A percentile compares a stretch with the other conserved stretches of the same genome.
phyloP scores from a whole-genome alignment of 331 rosid species.

The Arachis monticola region DNA sequence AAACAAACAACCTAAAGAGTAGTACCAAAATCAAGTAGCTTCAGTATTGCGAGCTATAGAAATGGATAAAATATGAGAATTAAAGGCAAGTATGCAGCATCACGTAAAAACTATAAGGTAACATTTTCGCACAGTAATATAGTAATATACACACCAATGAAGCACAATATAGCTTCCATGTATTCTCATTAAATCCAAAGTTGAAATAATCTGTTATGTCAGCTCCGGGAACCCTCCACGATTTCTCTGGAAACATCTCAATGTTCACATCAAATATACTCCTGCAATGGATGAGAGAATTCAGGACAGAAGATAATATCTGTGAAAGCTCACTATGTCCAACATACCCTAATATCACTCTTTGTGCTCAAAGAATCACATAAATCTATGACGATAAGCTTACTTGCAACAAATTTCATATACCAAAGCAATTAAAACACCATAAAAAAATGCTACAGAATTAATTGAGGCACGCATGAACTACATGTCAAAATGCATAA shows the following conservation, averaged over 20 bases:
- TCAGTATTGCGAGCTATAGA: conserved; percentile 23
- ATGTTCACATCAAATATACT: conserved; percentile 61
- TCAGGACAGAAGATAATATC: conserved; percentile 24
- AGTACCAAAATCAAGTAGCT: conserved; percentile 15
- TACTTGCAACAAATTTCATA: background rate
- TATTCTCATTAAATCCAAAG: conserved; percentile 67
- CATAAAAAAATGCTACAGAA: background rate
- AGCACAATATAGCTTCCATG: conserved; percentile 70
- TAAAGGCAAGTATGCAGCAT: conserved; percentile 26
- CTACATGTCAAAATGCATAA: background rate
- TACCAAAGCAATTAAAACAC: background rate
- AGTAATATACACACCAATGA: conserved; percentile 54
- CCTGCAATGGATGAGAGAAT: conserved; percentile 44
- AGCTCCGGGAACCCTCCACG: conserved; percentile 62
- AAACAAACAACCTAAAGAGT: conserved; percentile 23
- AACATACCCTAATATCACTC: background rate
- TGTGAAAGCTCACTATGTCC: background rate
- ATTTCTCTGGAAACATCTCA: conserved; percentile 63
- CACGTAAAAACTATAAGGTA: conserved; percentile 14
- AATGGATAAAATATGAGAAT: conserved; percentile 18
- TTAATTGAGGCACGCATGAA: background rate
- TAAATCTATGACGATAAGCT: background rate
- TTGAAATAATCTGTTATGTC: conserved; percentile 73
- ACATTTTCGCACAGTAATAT: conserved; percentile 26
- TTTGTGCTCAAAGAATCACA: conserved; percentile 7